A percentile compares a stretch with the other conserved stretches of the same genome.
Evolutionary conservation across 257 asterid genomes (phyloP).

Genomic region (Gentiana straminea): DNA sequence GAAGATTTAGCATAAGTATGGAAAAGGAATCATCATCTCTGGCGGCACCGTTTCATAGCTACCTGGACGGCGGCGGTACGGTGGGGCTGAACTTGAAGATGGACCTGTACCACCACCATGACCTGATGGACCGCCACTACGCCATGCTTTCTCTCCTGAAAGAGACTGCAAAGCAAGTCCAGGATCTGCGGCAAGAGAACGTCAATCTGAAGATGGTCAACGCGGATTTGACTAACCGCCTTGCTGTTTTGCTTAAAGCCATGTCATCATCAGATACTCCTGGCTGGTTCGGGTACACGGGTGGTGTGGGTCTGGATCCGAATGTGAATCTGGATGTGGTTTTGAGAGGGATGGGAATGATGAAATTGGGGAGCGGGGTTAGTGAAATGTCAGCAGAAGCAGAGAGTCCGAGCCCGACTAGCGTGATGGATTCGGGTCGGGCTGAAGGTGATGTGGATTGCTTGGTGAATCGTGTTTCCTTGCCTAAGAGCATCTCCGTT

Average conservation of each 20-base stretch:
- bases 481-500: conserved; percentile 76
- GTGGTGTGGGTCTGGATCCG: conserved; percentile 16
- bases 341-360: conserved; percentile 18
- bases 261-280: conserved; percentile 8
- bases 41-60: conserved; percentile 11
- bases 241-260: conserved; percentile 32
- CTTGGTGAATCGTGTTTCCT: conserved; percentile 17
- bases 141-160: conserved; percentile 35
- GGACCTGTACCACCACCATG: conserved; percentile 44
- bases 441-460: conserved; percentile 11
- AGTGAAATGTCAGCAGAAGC: conserved; percentile 20
- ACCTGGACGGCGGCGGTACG: neutral
- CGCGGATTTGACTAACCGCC: conserved; percentile 58
- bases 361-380: conserved; percentile 23
- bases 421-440: neutral
- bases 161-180: conserved; percentile 44
- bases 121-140: conserved; percentile 38
- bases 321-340: conserved; percentile 21
- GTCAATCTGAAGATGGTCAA: conserved; percentile 23
- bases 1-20: too few species aligned
- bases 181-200: conserved; percentile 16
- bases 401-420: conserved; percentile 18
- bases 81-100: conserved; percentile 9
- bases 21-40: too few species aligned
- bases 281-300: conserved; percentile 20